These are phyloP conservation scores for Dactylis glomerata DNA, from an alignment of 176 grass and related monocot species.

Conservation along the genomic window DNA sequence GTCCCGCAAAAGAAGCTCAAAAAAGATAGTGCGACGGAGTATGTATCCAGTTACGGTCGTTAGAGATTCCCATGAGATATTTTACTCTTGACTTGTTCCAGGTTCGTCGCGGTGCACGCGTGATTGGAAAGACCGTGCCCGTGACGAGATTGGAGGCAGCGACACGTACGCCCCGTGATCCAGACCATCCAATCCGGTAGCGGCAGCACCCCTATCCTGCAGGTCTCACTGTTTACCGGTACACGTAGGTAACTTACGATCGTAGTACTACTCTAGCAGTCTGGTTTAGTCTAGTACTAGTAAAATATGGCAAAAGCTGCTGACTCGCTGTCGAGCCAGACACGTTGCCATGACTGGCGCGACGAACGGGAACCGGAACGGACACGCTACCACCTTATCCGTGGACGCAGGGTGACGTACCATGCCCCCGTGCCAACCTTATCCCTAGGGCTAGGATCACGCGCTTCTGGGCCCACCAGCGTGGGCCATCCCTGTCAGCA, in stretches of 20 bases:
- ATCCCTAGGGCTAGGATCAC: slow-evolving; percentile 4
- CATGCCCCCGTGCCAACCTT: neutral
- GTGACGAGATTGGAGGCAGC: neutral
- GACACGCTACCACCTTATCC: neutral
- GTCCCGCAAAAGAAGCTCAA: too few species aligned
- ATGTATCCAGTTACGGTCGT: too few species aligned
- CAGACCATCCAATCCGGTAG: neutral
- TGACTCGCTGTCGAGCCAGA: neutral
- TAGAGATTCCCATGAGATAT: too few species aligned
- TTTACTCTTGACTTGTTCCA: too few species aligned
- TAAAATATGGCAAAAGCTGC: neutral
- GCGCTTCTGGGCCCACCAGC: neutral
- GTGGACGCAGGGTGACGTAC: neutral
- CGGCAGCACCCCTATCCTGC: neutral
- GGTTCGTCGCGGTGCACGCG: too few species aligned
- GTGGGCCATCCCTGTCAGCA: neutral
- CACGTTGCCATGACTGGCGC: neutral
- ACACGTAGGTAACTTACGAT: neutral
- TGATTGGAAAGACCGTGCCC: too few species aligned
- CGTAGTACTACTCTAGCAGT: neutral
- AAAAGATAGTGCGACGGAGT: too few species aligned
- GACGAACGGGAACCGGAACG: neutral
- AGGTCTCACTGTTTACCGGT: neutral
- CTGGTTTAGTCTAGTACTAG: too few species aligned
- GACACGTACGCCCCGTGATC: neutral